Percentiles rank a stretch among this genome's conserved stretches.
Evolutionary conservation across 1,139 yeast species (phyloP).

Genomic region (Suhomyces maxii): DNA sequence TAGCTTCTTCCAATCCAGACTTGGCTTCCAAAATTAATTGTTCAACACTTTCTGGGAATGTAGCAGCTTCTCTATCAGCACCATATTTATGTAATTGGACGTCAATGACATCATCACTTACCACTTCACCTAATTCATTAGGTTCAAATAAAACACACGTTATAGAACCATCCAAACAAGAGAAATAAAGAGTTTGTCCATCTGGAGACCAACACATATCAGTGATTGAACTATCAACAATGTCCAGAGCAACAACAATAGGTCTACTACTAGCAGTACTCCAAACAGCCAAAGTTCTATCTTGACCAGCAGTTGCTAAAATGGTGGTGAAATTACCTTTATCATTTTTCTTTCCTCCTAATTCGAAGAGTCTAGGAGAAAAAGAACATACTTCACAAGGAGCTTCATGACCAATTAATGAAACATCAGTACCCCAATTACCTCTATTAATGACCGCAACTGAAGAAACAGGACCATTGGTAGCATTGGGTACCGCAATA

Average conservation of each 20-base stretch:
- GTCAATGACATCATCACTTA: constrained; percentile 65
- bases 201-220: constrained; percentile 79
- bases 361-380: constrained; percentile 67
- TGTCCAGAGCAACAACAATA: constrained; percentile 61
- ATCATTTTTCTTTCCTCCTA: constrained; percentile 17
- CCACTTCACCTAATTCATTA: constrained; percentile 72
- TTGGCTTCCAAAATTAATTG: constrained; percentile 73
- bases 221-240: constrained; percentile 62
- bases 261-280: constrained; percentile 63
- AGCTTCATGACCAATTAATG: constrained; percentile 92
- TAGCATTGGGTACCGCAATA: constrained; percentile 95
- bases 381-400: constrained; percentile 94
- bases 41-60: constrained; percentile 82
- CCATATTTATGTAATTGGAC: constrained; percentile 80
- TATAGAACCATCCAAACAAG: constrained; percentile 85
- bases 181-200: constrained; percentile 68
- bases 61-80: constrained; percentile 78
- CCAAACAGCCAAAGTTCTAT: constrained; percentile 71
- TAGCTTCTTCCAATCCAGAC: constrained; percentile 28
- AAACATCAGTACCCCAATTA: constrained; percentile 85
- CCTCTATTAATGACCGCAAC: constrained; percentile 89
- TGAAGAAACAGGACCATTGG: constrained; percentile 93
- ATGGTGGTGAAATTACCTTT: constrained; percentile 45
- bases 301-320: constrained; percentile 80
- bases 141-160: constrained; percentile 66